phyloP scores from a whole-genome alignment of 2,329 filamentous ascomycete genomes.

The Fusarium staphyleae region DNA sequence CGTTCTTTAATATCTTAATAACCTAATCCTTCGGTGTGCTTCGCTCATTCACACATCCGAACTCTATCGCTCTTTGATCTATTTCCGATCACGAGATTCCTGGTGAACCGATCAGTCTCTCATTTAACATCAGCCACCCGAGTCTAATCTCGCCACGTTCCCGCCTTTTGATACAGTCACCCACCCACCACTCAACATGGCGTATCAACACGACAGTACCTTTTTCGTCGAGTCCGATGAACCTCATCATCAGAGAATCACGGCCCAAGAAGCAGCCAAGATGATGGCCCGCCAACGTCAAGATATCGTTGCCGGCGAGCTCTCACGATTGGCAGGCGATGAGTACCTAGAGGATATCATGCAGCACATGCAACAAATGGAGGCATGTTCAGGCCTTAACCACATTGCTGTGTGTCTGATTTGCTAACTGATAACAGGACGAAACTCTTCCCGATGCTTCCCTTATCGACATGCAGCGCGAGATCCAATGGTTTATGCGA shows the following conservation, averaged over 20 bases:
- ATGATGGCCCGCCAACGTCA: conserved; percentile 83
- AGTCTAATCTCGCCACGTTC: conserved; percentile 29
- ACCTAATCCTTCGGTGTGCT: conserved; percentile 54
- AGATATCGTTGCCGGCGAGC: conserved; percentile 85
- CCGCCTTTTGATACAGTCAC: conserved; percentile 14
- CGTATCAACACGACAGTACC: conserved; percentile 53
- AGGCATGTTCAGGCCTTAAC: conserved; percentile 60
- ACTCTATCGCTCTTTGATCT: conserved; percentile 50
- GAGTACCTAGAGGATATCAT: conserved; percentile 96
- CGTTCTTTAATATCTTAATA: conserved; percentile 68
- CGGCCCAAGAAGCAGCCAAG: conserved; percentile 77
- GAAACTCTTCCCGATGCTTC: conserved; percentile 95
- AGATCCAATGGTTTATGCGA: conserved; percentile 99
- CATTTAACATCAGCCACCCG: conserved; percentile 47
- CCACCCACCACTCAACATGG: conserved; percentile 52
- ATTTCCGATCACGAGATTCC: conserved; percentile 57
- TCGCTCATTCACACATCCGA: conserved; percentile 39
- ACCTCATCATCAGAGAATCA: conserved; percentile 61
- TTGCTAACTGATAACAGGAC: conserved; percentile 55
- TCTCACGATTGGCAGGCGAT: conserved; percentile 83
- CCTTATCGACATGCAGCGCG: conserved; percentile 97
- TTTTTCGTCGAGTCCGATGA: conserved; percentile 66
- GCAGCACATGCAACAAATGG: conserved; percentile 94
- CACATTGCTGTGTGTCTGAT: neutral
- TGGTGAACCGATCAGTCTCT: conserved; percentile 59